Evolutionary conservation across 495 filamentous ascomycete genomes (phyloP).

Genomic region (Aspergillus kassunensis): DNA sequence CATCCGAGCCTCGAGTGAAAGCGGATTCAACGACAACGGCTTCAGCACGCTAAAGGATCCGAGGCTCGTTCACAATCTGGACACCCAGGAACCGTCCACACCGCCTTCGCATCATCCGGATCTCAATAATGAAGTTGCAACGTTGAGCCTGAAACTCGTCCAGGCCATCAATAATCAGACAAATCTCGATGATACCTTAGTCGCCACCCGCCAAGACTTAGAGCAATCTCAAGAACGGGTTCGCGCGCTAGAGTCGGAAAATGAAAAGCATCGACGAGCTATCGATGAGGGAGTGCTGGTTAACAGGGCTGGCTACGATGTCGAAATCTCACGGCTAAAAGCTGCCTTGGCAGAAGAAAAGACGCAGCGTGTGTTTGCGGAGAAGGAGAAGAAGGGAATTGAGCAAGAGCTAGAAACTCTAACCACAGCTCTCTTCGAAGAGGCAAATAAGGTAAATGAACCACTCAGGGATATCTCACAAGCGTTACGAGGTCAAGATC

Average conservation of each 20-base stretch:
- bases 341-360: slow-evolving; percentile 62
- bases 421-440: slow-evolving; percentile 87
- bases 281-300: slow-evolving; percentile 69
- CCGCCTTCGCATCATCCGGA: slow-evolving; percentile 62
- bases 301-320: slow-evolving; percentile 60
- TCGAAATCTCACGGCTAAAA: slow-evolving; percentile 65
- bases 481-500: slow-evolving; percentile 23
- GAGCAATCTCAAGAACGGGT: slow-evolving; percentile 68
- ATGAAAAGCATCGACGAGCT: slow-evolving; percentile 66
- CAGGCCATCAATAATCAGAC: slow-evolving; percentile 98
- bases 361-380: slow-evolving; percentile 51
- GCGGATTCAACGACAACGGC: slow-evolving; percentile 31
- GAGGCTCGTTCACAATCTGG: slow-evolving; percentile 33
- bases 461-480: background rate
- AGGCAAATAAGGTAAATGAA: slow-evolving; percentile 71
- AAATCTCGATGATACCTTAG: slow-evolving; percentile 80
- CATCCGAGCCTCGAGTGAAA: slow-evolving; percentile 25
- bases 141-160: slow-evolving; percentile 90
- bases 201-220: slow-evolving; percentile 76
- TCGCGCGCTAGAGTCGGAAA: slow-evolving; percentile 61
- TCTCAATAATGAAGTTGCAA: slow-evolving; percentile 81
- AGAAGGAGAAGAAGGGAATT: slow-evolving; percentile 69
- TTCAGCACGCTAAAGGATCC: slow-evolving; percentile 53
- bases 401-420: slow-evolving; percentile 83
- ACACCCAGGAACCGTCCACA: slow-evolving; percentile 34